phyloP scores from a whole-genome alignment of 140 eudicot species.

The Senecio squalidus region DNA sequence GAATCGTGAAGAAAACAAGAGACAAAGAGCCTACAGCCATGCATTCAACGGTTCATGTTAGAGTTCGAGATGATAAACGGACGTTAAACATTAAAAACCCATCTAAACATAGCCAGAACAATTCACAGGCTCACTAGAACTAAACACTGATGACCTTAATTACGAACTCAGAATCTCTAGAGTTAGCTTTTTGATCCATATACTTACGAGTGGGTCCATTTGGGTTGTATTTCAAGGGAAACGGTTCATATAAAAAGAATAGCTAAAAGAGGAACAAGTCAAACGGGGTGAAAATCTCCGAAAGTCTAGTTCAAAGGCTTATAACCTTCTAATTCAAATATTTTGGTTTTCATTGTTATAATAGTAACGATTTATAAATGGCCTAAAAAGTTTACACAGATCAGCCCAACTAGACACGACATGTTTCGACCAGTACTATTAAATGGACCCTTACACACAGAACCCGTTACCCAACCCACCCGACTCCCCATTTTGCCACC shows the following conservation, averaged over 20 bases:
- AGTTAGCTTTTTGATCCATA: background rate
- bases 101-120: background rate
- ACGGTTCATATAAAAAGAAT: background rate
- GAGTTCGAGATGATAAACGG: background rate
- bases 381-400: background rate
- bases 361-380: background rate
- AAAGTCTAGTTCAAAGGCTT: background rate
- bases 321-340: background rate
- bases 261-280: background rate
- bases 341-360: background rate
- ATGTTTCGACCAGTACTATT: background rate
- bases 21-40: conserved; percentile 4
- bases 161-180: too few species aligned
- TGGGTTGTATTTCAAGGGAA: background rate
- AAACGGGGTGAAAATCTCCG: background rate
- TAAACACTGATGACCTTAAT: too few species aligned
- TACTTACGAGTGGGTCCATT: background rate
- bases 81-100: background rate
- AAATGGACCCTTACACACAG: background rate
- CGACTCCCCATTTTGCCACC: too few species aligned
- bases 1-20: conserved; percentile 3
- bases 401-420: background rate
- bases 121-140: background rate
- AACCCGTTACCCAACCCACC: background rate
- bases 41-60: background rate